phyloP scores from a whole-genome alignment of 306 rosid species.

The Parietaria judaica region DNA sequence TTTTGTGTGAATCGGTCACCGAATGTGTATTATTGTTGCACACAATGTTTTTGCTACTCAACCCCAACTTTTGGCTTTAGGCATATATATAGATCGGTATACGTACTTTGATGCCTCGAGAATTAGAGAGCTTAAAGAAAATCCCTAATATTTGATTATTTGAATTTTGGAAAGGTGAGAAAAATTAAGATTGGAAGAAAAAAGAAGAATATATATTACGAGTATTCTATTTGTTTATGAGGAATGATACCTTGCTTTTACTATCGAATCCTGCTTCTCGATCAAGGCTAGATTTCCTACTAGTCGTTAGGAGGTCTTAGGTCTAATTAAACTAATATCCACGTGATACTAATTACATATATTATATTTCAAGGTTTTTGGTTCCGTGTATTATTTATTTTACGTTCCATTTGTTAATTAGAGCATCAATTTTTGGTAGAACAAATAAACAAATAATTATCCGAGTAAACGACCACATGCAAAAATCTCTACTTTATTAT shows the following conservation, averaged over 20 bases:
- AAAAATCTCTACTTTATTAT: too few relatives aligned
- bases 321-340: too few relatives aligned
- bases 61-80: neutral
- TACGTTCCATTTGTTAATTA: too few relatives aligned
- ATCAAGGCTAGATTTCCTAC: neutral
- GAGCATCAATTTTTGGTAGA: too few relatives aligned
- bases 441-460: too few relatives aligned
- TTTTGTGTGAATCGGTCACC: neutral
- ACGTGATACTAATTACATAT: too few relatives aligned
- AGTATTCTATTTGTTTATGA: neutral
- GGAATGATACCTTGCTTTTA: slow-evolving; percentile 7
- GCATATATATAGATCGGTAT: neutral
- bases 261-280: neutral
- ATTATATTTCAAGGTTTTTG: neutral
- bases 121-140: neutral
- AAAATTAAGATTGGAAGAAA: neutral
- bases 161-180: neutral
- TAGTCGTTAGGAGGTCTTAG: neutral
- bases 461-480: too few relatives aligned
- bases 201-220: neutral
- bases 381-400: neutral
- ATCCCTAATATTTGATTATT: neutral
- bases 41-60: neutral
- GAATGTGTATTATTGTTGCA: neutral
- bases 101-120: slow-evolving; percentile 4